Evolutionary conservation across 1,284 basidiomycete species (phyloP).

Genomic region (Fereydounia khargensis): DNA sequence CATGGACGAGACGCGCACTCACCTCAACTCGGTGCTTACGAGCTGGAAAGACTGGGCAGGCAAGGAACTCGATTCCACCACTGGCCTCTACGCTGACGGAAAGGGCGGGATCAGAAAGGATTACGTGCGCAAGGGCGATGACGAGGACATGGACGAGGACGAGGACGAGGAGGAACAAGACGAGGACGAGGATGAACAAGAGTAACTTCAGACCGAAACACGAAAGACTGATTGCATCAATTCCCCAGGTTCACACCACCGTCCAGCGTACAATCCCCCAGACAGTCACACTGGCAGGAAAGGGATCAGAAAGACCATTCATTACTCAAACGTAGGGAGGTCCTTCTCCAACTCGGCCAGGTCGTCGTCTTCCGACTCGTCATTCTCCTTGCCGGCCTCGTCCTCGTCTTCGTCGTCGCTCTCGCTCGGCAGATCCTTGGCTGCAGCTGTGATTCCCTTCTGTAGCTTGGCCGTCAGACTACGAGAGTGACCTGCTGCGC

Average conservation of each 20-base stretch:
- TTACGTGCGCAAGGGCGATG: neutral
- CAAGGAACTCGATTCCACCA: constrained; percentile 4
- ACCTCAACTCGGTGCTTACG: constrained; percentile 15
- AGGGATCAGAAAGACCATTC: neutral
- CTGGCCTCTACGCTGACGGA: neutral
- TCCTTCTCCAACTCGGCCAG: neutral
- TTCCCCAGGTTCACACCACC: too few relatives aligned
- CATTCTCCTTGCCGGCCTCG: constrained; percentile 20
- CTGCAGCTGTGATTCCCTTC: constrained; percentile 26
- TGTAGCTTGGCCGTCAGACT: constrained; percentile 27
- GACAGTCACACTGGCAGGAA: too few relatives aligned
- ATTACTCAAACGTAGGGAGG: neutral
- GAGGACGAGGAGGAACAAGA: constrained; percentile 3
- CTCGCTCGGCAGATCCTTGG: constrained; percentile 16
- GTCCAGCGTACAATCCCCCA: too few relatives aligned
- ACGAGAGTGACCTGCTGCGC: too few relatives aligned
- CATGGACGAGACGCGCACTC: constrained; percentile 9
- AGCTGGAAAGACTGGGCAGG: constrained; percentile 29
- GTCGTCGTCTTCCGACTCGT: neutral
- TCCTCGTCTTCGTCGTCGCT: constrained; percentile 23
- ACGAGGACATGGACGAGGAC: constrained; percentile 3
- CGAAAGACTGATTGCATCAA: too few relatives aligned
- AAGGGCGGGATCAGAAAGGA: neutral
- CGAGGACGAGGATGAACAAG: constrained; percentile 10
- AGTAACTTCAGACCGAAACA: neutral